Conservation (phyloP, 2,329 filamentous ascomycete genomes). For the Thielaviopsis punctulata region DNA sequence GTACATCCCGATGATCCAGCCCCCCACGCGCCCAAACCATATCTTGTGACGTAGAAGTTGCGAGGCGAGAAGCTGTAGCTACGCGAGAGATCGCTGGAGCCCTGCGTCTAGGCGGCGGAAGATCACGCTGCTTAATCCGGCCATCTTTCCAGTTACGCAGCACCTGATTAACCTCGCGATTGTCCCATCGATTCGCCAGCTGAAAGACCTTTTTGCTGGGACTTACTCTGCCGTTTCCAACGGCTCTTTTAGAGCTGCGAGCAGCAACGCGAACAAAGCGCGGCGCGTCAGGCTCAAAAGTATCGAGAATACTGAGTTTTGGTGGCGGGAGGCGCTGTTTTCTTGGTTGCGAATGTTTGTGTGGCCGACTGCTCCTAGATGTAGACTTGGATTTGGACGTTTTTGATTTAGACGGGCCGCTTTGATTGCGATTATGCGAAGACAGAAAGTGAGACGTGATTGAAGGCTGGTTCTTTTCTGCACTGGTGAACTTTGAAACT, state of each 20-base stretch:
- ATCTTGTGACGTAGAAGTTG: not conserved
- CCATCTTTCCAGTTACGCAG: constrained; percentile 40
- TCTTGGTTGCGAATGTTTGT: not conserved
- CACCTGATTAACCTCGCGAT: constrained; percentile 36
- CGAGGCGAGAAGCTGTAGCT: not conserved
- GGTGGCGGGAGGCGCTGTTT: constrained; percentile 20
- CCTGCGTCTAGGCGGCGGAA: not conserved
- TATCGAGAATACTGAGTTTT: constrained; percentile 42
- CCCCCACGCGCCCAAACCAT: not conserved
- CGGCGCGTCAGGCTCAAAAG: constrained; percentile 34
- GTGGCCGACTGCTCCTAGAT: not conserved
- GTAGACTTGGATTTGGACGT: not conserved
- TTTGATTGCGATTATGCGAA: not conserved
- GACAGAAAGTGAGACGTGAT: constrained; percentile 19
- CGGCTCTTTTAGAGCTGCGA: constrained; percentile 32
- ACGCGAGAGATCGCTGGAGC: not conserved
- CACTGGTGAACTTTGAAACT: constrained; percentile 13
- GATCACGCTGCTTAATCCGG: constrained; percentile 20
- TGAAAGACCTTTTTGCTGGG: constrained; percentile 39
- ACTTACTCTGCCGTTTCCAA: constrained; percentile 35
- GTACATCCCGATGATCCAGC: not conserved
- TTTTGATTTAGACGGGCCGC: not conserved
- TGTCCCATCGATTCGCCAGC: constrained; percentile 43
- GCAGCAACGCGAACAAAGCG: constrained; percentile 44
- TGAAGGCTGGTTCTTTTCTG: constrained; percentile 18